A percentile compares a stretch with the other conserved stretches of the same genome.
phyloP scores from a whole-genome alignment of 139 green algal genomes.

The Coelastrella sp. region DNA sequence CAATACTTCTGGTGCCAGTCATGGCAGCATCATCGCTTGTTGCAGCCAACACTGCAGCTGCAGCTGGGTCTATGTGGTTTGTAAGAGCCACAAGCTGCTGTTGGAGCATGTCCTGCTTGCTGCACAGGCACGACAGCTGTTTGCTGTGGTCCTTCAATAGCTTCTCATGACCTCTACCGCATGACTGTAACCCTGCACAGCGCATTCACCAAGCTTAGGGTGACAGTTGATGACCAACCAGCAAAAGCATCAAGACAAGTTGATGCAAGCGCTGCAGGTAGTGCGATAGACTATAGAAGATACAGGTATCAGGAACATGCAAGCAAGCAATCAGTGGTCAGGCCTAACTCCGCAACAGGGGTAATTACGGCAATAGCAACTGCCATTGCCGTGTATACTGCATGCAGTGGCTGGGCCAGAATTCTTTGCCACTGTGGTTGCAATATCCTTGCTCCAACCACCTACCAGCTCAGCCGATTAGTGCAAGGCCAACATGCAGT shows the following conservation, averaged over 20 bases:
- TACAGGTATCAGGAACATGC: too few species aligned
- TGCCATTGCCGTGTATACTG: too few species aligned
- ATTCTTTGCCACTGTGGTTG: too few species aligned
- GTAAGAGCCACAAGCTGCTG: slow-evolving; percentile 33
- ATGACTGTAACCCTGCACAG: background rate
- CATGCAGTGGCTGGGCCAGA: too few species aligned
- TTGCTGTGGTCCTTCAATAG: background rate
- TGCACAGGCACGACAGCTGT: background rate
- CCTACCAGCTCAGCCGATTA: too few species aligned
- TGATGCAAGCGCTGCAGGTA: background rate
- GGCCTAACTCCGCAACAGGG: too few species aligned
- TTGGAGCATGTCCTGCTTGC: slow-evolving; percentile 1
- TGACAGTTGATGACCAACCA: background rate
- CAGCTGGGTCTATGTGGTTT: slow-evolving; percentile 31
- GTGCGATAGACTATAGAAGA: too few species aligned
- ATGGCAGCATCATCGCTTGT: slow-evolving; percentile 6
- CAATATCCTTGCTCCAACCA: too few species aligned
- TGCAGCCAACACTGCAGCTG: slow-evolving; percentile 13
- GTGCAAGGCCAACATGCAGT: too few species aligned
- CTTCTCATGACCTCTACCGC: background rate
- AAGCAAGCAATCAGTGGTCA: too few species aligned
- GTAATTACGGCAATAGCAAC: too few species aligned
- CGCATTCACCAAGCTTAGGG: background rate
- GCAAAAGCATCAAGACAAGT: background rate
- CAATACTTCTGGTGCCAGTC: too few species aligned